These are phyloP conservation scores for Metschnikowia anglica DNA, from an alignment of 805 yeast species.

Conservation along the genomic window DNA sequence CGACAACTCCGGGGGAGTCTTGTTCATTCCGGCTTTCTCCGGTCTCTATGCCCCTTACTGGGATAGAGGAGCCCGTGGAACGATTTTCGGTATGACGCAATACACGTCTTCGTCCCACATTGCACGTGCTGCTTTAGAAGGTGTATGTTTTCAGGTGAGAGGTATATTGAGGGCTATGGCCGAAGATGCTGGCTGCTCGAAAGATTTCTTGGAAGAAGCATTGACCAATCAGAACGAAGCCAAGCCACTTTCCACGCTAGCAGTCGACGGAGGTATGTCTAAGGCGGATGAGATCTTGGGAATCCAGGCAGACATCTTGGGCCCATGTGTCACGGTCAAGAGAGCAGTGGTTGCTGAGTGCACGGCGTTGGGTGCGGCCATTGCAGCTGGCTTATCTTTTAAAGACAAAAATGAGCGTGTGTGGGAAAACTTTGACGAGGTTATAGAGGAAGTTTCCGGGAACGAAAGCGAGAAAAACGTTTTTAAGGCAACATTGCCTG, in stretches of 20 bases:
- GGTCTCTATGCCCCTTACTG: conserved; percentile 96
- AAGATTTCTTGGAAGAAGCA: conserved; percentile 57
- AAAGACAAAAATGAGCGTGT: conserved; percentile 51
- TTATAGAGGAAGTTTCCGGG: conserved; percentile 43
- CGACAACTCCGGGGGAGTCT: conserved; percentile 82
- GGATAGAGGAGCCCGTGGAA: conserved; percentile 90
- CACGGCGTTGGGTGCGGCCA: conserved; percentile 94
- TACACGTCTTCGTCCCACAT: conserved; percentile 89
- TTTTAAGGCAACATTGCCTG: conserved; percentile 48
- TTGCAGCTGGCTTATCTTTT: conserved; percentile 82
- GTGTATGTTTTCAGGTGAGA: conserved; percentile 90
- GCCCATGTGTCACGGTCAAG: conserved; percentile 78
- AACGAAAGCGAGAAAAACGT: conserved; percentile 26
- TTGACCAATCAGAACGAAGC: conserved; percentile 43
- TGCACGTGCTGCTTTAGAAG: conserved; percentile 93
- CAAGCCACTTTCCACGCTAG: conserved; percentile 51
- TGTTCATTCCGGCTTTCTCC: conserved; percentile 91
- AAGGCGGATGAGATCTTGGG: conserved; percentile 88
- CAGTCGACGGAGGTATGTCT: conserved; percentile 96
- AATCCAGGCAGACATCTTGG: conserved; percentile 88
- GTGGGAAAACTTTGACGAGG: conserved; percentile 77
- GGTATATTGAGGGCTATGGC: conserved; percentile 91
- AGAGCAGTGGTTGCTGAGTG: conserved; percentile 85
- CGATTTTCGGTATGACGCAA: conserved; percentile 90
- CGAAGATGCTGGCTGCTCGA: conserved; percentile 68